phyloP scores from a whole-genome alignment of 2,329 filamentous ascomycete genomes.

The Pseudopyricularia javanii region DNA sequence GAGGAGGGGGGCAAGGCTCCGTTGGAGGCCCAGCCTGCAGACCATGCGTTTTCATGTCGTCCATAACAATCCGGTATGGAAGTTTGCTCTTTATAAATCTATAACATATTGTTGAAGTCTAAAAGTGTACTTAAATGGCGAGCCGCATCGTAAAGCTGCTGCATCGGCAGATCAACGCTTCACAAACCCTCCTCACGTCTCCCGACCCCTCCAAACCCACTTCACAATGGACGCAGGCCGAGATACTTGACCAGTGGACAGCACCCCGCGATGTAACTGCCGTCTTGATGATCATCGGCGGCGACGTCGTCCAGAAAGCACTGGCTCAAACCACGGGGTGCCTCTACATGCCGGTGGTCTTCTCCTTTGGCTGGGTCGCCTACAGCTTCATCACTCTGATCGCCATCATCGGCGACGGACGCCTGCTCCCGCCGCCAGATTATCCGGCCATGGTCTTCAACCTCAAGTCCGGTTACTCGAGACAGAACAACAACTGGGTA shows the following conservation, averaged over 20 bases:
- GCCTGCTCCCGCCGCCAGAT: slow-evolving; percentile 8
- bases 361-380: slow-evolving; percentile 12
- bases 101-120: too few species aligned
- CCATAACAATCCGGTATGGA: too few species aligned
- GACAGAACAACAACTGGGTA: slow-evolving; percentile 8
- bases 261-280: slow-evolving; percentile 3
- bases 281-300: slow-evolving; percentile 10
- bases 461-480: slow-evolving; percentile 8
- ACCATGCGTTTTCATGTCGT: too few species aligned
- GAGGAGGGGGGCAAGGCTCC: too few species aligned
- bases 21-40: too few species aligned
- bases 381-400: slow-evolving; percentile 9
- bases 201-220: too few species aligned
- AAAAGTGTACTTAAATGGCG: too few species aligned
- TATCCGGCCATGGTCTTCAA: slow-evolving; percentile 12
- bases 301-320: slow-evolving; percentile 9
- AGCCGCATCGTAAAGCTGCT: too few species aligned
- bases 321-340: slow-evolving; percentile 8
- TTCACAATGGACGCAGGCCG: neutral
- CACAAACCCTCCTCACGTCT: too few species aligned
- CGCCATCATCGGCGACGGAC: slow-evolving; percentile 8
- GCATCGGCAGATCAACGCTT: too few species aligned
- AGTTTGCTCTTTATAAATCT: too few species aligned
- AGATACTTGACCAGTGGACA: neutral
- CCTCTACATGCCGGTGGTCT: slow-evolving; percentile 9